A percentile compares a stretch with the other conserved stretches of the same genome.
phyloP scores from a whole-genome alignment of 106 monocot species.

The Chionographis japonica region DNA sequence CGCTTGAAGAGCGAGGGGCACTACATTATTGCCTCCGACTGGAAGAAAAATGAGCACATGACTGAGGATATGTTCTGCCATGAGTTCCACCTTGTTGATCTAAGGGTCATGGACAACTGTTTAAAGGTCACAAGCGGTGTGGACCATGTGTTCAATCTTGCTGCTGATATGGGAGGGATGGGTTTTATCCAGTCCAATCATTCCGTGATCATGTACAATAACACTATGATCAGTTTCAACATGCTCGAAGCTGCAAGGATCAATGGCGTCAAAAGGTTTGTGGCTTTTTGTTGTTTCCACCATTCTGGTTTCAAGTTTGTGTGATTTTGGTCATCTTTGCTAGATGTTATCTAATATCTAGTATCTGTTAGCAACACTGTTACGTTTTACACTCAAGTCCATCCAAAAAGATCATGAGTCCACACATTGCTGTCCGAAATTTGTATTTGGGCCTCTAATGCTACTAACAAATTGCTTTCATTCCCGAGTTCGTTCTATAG shows the following conservation, averaged over 20 bases:
- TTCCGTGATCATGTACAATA: constrained; percentile 95
- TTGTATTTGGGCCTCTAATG: no score
- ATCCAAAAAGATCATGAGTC: no score
- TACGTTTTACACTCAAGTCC: no score
- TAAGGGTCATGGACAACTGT: constrained; percentile 94
- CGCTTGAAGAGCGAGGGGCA: constrained; percentile 88
- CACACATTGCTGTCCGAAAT: no score
- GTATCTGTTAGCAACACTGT: no score
- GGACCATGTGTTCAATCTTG: constrained; percentile 78
- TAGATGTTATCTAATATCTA: no score
- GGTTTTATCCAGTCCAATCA: constrained; percentile 84
- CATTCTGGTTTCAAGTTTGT: no score
- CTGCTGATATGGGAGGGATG: constrained; percentile 83
- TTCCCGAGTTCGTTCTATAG: no score
- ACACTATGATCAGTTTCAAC: constrained; percentile 97
- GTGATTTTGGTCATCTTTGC: neutral
- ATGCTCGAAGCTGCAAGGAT: constrained; percentile 87
- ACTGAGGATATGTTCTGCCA: constrained; percentile 90
- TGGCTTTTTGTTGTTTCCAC: neutral
- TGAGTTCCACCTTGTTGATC: constrained; percentile 80
- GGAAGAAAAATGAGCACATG: constrained; percentile 99
- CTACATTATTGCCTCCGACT: constrained; percentile 90
- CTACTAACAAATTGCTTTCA: no score
- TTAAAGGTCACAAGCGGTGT: constrained; percentile 67
- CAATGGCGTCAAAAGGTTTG: constrained; percentile 84